Evolutionary conservation across 2,329 filamentous ascomycete species (phyloP), one percentile per base, ranked within the genome.

Genomic region (Polychaeton citri): DNA sequence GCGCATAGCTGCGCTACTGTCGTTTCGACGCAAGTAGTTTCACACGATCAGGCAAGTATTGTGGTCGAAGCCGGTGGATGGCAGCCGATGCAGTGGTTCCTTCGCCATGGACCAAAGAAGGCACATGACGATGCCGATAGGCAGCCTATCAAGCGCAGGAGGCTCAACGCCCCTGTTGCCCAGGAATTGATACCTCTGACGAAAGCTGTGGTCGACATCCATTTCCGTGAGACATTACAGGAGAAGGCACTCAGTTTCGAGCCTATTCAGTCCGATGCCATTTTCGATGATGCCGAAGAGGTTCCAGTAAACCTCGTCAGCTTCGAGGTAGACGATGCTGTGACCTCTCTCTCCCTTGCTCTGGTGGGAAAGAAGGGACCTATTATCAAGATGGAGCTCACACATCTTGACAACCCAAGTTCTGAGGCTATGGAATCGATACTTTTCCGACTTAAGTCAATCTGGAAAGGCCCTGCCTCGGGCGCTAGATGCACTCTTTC

Each of bases 41-140:
- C 47, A 5, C 31, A 43, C 17, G 50, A 54, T 37, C 40, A 48
- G 17, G 30, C 33, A 17, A 43, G 43, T 1, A 50, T 56, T 15
- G 35, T 54, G 7, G 46, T 54, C 20, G 53, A 56, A 39, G 45
- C 52, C n/a, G 53, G 51, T 16, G 43, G 45, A n/a, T 51, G 49
- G 34, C 46, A 45, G 19, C 52, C 53, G 1, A 43, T 44, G 35
- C 41, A 45, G 33, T 56, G 50, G 48, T 56, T 55, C 35, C 33
- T 55, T 3, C 47, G 49, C 35, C 46, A 47, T 21, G 43, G 41
- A 18, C 21, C 44, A 21, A 34, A 33, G 10, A 24, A 30, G 9
- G 33, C 33, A 13, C 37, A 39, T 19, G 38, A 46, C 12, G 15
- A 28, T 5, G 34, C 36, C 4, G 40, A 38, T n/a, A 36, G 41